Evolutionary conservation across 2,329 filamentous ascomycete genomes (phyloP).

Genomic region (Ophiostoma australiae): DNA sequence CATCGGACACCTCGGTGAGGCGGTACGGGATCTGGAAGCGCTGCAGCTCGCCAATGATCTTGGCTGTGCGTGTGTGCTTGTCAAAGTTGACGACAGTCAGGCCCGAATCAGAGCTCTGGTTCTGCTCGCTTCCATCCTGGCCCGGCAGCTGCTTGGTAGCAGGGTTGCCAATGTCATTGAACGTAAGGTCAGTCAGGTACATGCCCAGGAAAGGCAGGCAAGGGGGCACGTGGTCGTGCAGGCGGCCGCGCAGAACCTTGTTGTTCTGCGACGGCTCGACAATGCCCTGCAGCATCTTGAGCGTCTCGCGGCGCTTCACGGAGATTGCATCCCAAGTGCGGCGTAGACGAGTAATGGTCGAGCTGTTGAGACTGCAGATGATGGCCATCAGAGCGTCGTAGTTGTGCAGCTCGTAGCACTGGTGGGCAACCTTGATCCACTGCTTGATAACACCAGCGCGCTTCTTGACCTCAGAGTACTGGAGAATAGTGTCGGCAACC

Average conservation of each 20-base stretch:
- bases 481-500: constrained; percentile 86
- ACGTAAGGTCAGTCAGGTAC: constrained; percentile 91
- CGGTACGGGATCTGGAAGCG: constrained; percentile 93
- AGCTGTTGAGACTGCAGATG: constrained; percentile 87
- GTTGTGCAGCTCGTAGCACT: constrained; percentile 85
- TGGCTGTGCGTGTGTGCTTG: constrained; percentile 90
- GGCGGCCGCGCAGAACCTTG: constrained; percentile 72
- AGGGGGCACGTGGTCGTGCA: constrained; percentile 81
- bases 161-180: constrained; percentile 90
- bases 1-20: constrained; percentile 73
- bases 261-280: constrained; percentile 91
- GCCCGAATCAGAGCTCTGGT: constrained; percentile 52
- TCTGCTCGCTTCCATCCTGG: constrained; percentile 37
- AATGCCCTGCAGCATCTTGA: constrained; percentile 75
- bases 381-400: constrained; percentile 97
- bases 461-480: constrained; percentile 86
- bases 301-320: constrained; percentile 70
- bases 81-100: constrained; percentile 93
- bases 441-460: constrained; percentile 88
- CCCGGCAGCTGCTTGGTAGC: constrained; percentile 69
- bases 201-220: constrained; percentile 95
- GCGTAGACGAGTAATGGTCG: constrained; percentile 79
- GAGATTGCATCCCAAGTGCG: constrained; percentile 90
- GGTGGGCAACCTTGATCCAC: constrained; percentile 91
- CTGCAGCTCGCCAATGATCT: constrained; percentile 92